Conservation (phyloP, 208 protist species). For the Porcisia deanei region DNA sequence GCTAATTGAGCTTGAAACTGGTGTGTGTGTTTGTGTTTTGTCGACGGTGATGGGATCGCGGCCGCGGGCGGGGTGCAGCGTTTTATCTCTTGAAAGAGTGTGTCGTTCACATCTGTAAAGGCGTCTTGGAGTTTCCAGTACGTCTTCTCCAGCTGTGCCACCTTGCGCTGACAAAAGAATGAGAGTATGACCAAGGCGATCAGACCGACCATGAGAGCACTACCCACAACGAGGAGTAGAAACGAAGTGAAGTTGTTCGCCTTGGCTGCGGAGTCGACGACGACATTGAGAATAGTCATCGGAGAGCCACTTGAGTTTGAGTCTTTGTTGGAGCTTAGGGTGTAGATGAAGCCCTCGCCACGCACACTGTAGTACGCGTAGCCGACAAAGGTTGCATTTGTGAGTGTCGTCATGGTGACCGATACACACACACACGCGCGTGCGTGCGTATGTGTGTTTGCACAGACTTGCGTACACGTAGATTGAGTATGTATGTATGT, state of each 20-base stretch:
- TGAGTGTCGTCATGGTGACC: neutral
- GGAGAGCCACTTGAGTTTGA: neutral
- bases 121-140: conserved; percentile 30
- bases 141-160: conserved; percentile 16
- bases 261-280: conserved; percentile 6
- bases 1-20: neutral
- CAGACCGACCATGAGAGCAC: conserved; percentile 21
- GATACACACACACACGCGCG: neutral
- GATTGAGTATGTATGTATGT: neutral
- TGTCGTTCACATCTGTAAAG: conserved; percentile 21
- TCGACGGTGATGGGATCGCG: neutral
- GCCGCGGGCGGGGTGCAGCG: conserved; percentile 3
- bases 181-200: conserved; percentile 12
- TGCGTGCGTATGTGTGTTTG: neutral
- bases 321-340: neutral
- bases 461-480: no score
- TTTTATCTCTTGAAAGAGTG: conserved; percentile 6
- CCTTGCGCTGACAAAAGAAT: conserved; percentile 22
- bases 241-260: conserved; percentile 21
- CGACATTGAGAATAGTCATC: neutral
- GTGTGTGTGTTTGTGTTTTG: neutral
- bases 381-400: conserved; percentile 10
- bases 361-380: conserved; percentile 27
- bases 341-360: conserved; percentile 27
- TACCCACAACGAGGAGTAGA: conserved; percentile 22